Evolutionary conservation across 31 red algal species (phyloP).

Genomic region (Endocladia muricata): DNA sequence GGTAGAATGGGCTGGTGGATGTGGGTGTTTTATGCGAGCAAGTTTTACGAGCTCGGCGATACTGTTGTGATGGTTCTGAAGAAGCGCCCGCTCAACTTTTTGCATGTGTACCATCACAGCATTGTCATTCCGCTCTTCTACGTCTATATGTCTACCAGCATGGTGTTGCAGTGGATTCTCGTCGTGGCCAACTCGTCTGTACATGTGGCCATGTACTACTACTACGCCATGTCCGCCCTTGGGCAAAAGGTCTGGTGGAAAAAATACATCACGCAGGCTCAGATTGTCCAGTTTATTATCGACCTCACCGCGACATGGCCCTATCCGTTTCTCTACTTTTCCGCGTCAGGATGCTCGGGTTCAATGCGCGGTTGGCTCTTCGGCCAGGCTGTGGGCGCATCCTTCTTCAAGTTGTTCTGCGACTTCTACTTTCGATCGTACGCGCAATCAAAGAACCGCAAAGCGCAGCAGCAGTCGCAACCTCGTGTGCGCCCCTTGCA

Average conservation of each 20-base stretch:
- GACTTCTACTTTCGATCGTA: constrained; percentile 95
- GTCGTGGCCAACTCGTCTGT: constrained; percentile 91
- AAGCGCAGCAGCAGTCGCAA: not conserved
- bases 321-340: constrained; percentile 86
- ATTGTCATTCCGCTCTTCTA: constrained; percentile 92
- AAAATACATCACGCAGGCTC: constrained; percentile 89
- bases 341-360: constrained; percentile 78
- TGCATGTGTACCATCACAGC: constrained; percentile 97
- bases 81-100: constrained; percentile 87
- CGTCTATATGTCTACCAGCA: constrained; percentile 87
- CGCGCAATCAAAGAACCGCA: constrained; percentile 31
- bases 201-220: constrained; percentile 99
- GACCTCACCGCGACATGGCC: constrained; percentile 92
- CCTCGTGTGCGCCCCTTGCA: not conserved
- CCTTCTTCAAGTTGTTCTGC: constrained; percentile 88
- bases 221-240: constrained; percentile 75
- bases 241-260: constrained; percentile 96
- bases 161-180: constrained; percentile 95
- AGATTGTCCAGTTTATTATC: constrained; percentile 98
- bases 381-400: constrained; percentile 90
- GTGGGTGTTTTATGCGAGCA: constrained; percentile 96
- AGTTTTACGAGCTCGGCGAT: constrained; percentile 96
- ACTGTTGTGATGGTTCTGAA: constrained; percentile 96
- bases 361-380: constrained; percentile 93
- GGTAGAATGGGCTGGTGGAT: constrained; percentile 91